Percentiles rank a stretch among this genome's conserved stretches.
These are phyloP conservation scores for Candida anglica DNA, from an alignment of 805 yeast genomes.

Conservation along the genomic window DNA sequence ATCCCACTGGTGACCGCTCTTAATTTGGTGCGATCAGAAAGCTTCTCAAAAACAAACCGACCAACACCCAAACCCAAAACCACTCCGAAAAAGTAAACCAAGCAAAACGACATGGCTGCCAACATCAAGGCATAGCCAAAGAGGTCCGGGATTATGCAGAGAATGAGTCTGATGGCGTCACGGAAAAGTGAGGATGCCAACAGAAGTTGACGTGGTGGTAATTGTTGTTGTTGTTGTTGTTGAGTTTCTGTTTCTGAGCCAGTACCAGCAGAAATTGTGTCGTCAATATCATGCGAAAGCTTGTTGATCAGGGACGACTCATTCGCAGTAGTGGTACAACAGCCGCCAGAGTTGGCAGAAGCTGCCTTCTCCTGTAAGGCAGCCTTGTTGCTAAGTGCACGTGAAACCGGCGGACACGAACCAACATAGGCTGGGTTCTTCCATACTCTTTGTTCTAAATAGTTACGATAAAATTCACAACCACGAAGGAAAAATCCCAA, in stretches of 20 bases:
- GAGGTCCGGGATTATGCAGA: slow-evolving; percentile 61
- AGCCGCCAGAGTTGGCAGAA: background rate
- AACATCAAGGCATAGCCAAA: slow-evolving; percentile 72
- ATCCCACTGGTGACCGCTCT: slow-evolving; percentile 6
- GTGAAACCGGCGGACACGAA: slow-evolving; percentile 5
- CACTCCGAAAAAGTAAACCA: slow-evolving; percentile 70
- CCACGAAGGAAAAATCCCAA: slow-evolving; percentile 60
- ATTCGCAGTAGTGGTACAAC: slow-evolving; percentile 1
- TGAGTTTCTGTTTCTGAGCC: background rate
- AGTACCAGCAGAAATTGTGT: background rate
- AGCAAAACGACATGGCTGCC: slow-evolving; percentile 69
- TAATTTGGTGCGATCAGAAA: slow-evolving; percentile 32
- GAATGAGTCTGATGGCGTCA: slow-evolving; percentile 52
- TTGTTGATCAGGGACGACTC: slow-evolving; percentile 1
- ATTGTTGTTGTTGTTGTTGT: background rate
- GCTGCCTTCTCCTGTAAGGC: background rate
- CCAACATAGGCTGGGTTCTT: slow-evolving; percentile 32
- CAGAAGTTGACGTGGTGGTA: slow-evolving; percentile 6
- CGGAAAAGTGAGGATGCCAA: slow-evolving; percentile 28
- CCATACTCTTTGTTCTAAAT: slow-evolving; percentile 66
- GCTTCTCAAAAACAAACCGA: slow-evolving; percentile 64
- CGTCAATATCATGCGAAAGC: background rate
- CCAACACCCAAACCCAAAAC: slow-evolving; percentile 67
- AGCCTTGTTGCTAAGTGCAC: background rate
- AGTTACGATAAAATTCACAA: slow-evolving; percentile 53